Evolutionary conservation across 768 basidiomycete species (phyloP).

Genomic region (Serendipita sp.): DNA sequence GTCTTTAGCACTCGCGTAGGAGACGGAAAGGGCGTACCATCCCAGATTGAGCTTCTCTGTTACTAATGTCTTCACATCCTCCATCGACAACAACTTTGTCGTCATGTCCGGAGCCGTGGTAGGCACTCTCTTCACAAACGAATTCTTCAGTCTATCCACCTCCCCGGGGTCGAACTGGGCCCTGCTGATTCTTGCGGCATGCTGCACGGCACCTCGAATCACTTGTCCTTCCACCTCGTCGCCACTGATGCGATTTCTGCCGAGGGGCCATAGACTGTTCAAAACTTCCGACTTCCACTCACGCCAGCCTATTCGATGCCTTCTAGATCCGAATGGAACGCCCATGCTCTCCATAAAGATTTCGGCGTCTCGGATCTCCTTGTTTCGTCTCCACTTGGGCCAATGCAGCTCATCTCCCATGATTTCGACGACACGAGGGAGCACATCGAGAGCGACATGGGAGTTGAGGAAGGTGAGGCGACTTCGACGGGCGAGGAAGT

Average conservation of each 20-base stretch:
- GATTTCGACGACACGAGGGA: conserved; percentile 80
- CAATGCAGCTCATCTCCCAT: conserved; percentile 80
- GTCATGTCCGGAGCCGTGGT: conserved; percentile 15
- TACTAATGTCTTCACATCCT: conserved; percentile 24
- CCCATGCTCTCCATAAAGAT: conserved; percentile 78
- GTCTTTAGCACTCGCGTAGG: conserved; percentile 19
- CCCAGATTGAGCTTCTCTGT: conserved; percentile 19
- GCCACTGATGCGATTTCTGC: not conserved
- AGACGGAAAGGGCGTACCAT: conserved; percentile 27
- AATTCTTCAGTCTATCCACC: conserved; percentile 26
- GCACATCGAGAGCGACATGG: conserved; percentile 63
- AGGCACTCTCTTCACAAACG: conserved; percentile 23
- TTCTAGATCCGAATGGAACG: conserved; percentile 24
- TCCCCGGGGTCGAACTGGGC: conserved; percentile 41
- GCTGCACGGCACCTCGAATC: conserved; percentile 3
- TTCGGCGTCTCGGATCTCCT: conserved; percentile 44
- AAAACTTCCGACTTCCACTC: not conserved
- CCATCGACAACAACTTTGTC: conserved; percentile 24
- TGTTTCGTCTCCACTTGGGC: conserved; percentile 39
- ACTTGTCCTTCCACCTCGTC: not conserved
- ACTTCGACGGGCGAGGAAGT: conserved; percentile 83
- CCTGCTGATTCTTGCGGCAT: conserved; percentile 27
- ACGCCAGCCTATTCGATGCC: not conserved
- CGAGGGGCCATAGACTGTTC: conserved; percentile 10
- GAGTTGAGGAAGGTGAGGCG: conserved; percentile 92